A percentile compares a stretch with the other conserved stretches of the same genome.
These are phyloP conservation scores for Neodidymelliopsis sp. DNA, from an alignment of 2,329 filamentous ascomycete genomes.

Conservation along the genomic window DNA sequence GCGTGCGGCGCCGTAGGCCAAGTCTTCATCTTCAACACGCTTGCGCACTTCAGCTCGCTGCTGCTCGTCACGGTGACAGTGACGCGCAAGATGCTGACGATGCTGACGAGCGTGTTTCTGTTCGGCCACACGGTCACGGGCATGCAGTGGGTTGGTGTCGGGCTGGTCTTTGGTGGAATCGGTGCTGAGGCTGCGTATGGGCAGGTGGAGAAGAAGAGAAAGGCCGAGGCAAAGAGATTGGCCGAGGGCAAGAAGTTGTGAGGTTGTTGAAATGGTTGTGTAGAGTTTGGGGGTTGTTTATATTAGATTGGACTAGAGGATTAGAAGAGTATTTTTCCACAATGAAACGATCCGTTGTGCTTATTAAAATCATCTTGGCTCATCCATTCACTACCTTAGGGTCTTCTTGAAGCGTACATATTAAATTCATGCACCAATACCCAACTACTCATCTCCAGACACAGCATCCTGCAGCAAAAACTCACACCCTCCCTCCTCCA, in stretches of 20 bases:
- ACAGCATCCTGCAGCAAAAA: no score
- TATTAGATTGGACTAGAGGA: no score
- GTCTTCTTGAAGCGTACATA: no score
- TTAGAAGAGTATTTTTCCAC: no score
- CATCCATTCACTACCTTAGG: no score
- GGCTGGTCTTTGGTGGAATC: conserved; percentile 92
- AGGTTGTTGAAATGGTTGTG: no score
- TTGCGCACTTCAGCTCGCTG: conserved; percentile 89
- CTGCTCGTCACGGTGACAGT: conserved; percentile 96
- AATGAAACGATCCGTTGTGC: no score
- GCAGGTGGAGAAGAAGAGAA: conserved; percentile 81
- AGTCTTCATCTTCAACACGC: conserved; percentile 94
- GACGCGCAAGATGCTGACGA: conserved; percentile 98
- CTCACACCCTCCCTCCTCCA: no score
- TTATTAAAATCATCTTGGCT: no score
- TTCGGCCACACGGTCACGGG: conserved; percentile 86
- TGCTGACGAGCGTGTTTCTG: conserved; percentile 94
- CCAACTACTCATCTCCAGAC: no score
- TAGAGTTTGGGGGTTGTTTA: no score
- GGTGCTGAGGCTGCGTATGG: conserved; percentile 87
- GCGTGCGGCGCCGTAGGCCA: conserved; percentile 91
- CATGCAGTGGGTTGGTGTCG: conserved; percentile 96
- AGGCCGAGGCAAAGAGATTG: conserved; percentile 67
- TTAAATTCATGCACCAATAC: no score
- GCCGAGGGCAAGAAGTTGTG: conserved; percentile 26